phyloP scores from a whole-genome alignment of 2,329 filamentous ascomycete species.

The Fusarium acutatum region DNA sequence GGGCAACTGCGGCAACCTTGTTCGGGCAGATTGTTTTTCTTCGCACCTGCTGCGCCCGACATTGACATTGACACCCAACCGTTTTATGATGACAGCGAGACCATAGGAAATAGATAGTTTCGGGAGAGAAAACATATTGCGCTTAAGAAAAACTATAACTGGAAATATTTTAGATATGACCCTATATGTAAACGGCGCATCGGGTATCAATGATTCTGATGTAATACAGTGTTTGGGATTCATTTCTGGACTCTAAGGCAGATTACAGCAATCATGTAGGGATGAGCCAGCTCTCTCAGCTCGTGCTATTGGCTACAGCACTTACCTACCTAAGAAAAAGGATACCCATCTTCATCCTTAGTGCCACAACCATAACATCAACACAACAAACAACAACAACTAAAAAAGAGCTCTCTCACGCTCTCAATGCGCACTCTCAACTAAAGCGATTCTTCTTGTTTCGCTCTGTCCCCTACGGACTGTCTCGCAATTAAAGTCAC shows the following conservation, averaged over 20 bases:
- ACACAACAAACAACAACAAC: constrained; percentile 20
- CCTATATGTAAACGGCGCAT: not conserved
- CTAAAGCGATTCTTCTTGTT: constrained; percentile 10
- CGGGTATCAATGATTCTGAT: not conserved
- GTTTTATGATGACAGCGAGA: constrained; percentile 16
- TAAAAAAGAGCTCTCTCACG: constrained; percentile 1
- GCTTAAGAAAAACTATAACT: not conserved
- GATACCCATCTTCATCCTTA: not conserved
- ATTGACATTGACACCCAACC: constrained; percentile 17
- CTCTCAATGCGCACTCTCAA: constrained; percentile 37
- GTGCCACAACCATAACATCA: constrained; percentile 30
- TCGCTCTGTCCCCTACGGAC: constrained; percentile 29
- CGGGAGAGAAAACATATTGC: no score
- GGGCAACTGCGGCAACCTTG: constrained; percentile 40
- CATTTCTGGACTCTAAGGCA: not conserved
- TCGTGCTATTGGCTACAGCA: not conserved
- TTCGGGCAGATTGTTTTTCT: constrained; percentile 28
- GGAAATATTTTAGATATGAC: no score
- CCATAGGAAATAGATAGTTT: not conserved
- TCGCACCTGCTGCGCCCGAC: constrained; percentile 17
- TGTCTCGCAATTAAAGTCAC: constrained; percentile 20
- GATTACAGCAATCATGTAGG: not conserved
- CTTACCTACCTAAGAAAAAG: not conserved
- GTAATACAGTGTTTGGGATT: not conserved
- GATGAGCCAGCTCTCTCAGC: not conserved